Evolutionary conservation across 345 rosid genomes (phyloP).

Genomic region (Gossypium stocksii): DNA sequence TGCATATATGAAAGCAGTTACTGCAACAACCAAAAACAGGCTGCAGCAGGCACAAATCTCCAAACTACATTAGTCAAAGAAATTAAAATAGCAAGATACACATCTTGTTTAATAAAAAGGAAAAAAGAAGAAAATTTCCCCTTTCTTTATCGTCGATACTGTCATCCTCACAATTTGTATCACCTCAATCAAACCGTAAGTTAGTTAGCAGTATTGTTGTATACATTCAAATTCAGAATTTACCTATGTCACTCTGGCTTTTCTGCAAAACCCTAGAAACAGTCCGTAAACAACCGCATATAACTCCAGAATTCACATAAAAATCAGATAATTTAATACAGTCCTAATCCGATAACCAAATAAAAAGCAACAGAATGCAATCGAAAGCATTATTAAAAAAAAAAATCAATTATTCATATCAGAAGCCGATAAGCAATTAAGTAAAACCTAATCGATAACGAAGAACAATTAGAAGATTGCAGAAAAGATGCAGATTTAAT

Average conservation of each 20-base stretch:
- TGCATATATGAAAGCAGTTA: not conserved
- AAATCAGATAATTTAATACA: not conserved
- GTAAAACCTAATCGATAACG: not conserved
- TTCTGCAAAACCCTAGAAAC: not conserved
- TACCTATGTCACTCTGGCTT: not conserved
- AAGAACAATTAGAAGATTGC: constrained; percentile 7
- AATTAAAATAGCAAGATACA: not conserved
- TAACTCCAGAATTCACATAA: not conserved
- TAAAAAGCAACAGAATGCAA: not conserved
- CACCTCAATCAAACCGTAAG: not conserved
- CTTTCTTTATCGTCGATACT: not conserved
- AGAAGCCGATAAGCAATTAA: not conserved
- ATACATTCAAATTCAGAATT: not conserved
- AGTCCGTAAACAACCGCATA: not conserved
- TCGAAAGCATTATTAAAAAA: not conserved
- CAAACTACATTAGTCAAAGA: not conserved
- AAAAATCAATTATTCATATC: not conserved
- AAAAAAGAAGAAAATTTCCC: not conserved
- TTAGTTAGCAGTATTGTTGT: not conserved
- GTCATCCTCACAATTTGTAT: not conserved
- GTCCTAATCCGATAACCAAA: not conserved
- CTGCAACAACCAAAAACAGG: not conserved
- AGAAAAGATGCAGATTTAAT: not conserved
- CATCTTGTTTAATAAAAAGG: not conserved
- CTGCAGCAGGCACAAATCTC: not conserved